A percentile compares a stretch with the other conserved stretches of the same genome.
phyloP scores from a whole-genome alignment of 1,284 basidiomycete species.

The Pseudozyma tsukubaensis region DNA sequence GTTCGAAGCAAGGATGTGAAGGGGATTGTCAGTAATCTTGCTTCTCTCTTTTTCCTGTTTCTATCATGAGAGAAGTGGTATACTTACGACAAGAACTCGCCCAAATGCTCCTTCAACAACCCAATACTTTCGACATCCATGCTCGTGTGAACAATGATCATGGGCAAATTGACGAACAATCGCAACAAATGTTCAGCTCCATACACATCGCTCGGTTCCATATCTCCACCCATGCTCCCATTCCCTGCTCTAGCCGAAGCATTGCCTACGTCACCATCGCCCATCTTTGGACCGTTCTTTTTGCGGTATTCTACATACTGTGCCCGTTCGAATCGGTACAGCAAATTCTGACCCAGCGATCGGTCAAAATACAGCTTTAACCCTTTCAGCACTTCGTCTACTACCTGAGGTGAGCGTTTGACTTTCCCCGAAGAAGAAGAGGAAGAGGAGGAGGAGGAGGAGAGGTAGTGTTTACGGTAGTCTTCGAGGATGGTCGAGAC shows the following conservation, averaged over 20 bases:
- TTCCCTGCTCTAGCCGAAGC: slow-evolving; percentile 70
- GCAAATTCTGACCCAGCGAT: slow-evolving; percentile 86
- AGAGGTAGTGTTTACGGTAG: slow-evolving; percentile 71
- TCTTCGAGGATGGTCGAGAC: slow-evolving; percentile 83
- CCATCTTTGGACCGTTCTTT: slow-evolving; percentile 74
- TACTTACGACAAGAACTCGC: slow-evolving; percentile 85
- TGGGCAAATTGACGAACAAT: slow-evolving; percentile 77
- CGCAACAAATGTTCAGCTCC: slow-evolving; percentile 93
- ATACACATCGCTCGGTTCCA: slow-evolving; percentile 89
- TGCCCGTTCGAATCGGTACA: slow-evolving; percentile 92
- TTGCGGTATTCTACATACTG: slow-evolving; percentile 88
- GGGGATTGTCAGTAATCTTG: neutral
- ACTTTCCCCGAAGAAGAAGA: neutral
- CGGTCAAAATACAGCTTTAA: slow-evolving; percentile 94
- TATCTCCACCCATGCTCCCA: slow-evolving; percentile 64
- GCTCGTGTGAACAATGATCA: slow-evolving; percentile 88
- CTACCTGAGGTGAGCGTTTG: slow-evolving; percentile 70
- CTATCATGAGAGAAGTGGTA: neutral
- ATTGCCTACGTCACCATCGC: slow-evolving; percentile 43
- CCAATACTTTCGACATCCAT: slow-evolving; percentile 88
- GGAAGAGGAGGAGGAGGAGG: neutral
- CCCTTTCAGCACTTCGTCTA: slow-evolving; percentile 86
- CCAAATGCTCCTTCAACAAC: slow-evolving; percentile 87
- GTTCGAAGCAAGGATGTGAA: neutral
- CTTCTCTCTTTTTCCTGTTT: no score